Evolutionary conservation across 192 early-diverging fungal species (phyloP), one percentile per base, ranked within the genome.

Genomic region (Backusella parvicylindrica): DNA sequence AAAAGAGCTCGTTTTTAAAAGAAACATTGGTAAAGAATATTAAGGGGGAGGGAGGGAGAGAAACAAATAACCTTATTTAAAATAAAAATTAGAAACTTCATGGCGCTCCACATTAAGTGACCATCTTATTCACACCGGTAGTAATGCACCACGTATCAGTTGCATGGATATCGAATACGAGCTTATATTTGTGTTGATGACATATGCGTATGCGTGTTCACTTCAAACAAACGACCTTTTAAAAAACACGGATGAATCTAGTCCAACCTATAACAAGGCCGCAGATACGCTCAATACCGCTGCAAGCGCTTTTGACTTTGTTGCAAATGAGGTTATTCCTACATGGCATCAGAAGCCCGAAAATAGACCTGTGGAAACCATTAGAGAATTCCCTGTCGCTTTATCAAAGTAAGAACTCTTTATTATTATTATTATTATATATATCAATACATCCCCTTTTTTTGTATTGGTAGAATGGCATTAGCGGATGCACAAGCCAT

Each of bases 91-190:
- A 88, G 87, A 85, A 72, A 85, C 85, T n/a, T 84, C 84, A 77
- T 89, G 88, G 88, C 83, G 86, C 5, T 89, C 85, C 6, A 83
- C 86, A 13, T 53, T 88, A 4, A 84, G 83, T 64, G 84, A 81
- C 38, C 74, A 79, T 38, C 77, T 83, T n/a, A 76, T 84, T 1
- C 77, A 84, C 26, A 79, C 81, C 1, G 70, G 78, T 38, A 84
- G 84, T 68, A 82, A 86, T 70, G 75, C 75, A 74, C 84, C 86
- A 18, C 82, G 84, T 13, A 74, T 89, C 11, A 76, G 74, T 26
- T 85, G 85, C 36, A 76, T 79, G 65, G 82, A 79, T 18, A 85
- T 88, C 28, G 75, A 84, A 65, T 88, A 85, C 64, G 88, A 89
- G 68, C 82, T 85, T 26, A 85, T 86, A 18, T 89, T 89, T 75